These are phyloP conservation scores for Heliamphora exappendiculata DNA, from an alignment of 148 eudicot genomes.

Conservation along the genomic window DNA sequence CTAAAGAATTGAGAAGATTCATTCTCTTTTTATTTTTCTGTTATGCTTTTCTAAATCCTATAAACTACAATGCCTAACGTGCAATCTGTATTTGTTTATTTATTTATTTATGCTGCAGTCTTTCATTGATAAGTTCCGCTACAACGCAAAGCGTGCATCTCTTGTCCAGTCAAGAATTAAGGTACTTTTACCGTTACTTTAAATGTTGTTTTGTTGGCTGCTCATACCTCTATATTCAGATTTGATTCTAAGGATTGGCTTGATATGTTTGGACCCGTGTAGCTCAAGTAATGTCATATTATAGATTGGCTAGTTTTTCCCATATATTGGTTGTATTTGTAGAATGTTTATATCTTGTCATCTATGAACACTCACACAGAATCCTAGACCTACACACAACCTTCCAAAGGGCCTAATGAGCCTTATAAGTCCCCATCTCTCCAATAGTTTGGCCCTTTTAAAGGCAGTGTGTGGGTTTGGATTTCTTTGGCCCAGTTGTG, in stretches of 20 bases:
- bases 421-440: neutral
- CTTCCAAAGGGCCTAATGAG: neutral
- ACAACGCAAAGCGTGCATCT: constrained; percentile 99
- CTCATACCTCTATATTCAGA: neutral
- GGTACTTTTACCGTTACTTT: constrained; percentile 33
- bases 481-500: neutral
- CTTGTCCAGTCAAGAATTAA: constrained; percentile 99
- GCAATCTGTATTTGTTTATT: neutral
- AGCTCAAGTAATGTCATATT: neutral
- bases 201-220: neutral
- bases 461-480: neutral
- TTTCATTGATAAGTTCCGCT: constrained; percentile 93
- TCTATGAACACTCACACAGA: neutral
- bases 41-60: constrained; percentile 1
- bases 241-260: neutral
- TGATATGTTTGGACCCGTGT: constrained; percentile 1
- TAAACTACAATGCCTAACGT: neutral
- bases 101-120: constrained; percentile 43
- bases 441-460: neutral
- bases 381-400: neutral
- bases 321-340: neutral
- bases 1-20: neutral
- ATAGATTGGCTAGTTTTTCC: neutral
- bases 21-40: constrained; percentile 5
- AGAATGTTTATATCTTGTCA: neutral